Base-by-base conservation (phyloP, 75 land plant species). In the Isoetes taiwanensis region DNA sequence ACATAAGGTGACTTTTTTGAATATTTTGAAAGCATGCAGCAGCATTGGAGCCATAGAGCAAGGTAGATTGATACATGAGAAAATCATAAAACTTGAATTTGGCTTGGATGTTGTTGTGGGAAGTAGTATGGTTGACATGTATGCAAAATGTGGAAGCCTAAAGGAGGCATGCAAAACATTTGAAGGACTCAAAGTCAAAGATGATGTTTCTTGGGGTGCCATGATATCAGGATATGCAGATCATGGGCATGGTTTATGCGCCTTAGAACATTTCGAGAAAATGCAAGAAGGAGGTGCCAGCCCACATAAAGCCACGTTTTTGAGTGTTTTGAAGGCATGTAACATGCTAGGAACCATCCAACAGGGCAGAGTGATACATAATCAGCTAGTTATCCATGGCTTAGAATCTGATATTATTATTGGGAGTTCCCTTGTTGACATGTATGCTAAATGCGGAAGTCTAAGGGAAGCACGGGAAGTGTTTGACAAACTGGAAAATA, bases 361-460 rank as follows among this genome's bases (percentile, higher is more conserved):
- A 14, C 58, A 56, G 2, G 58, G 58, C n/a, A 56, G 20, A 29
- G n/a, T 28, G 14, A 37, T 56, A 28, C 42, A 56, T 28, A 26
- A 28, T 14, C 41, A 29, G 10, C n/a, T 56, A 30, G 32, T 56
- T 11, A 56, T 17, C 29, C 12, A 40, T 56, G 63, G 63, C 17
- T 1, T 61, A 17, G 64, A 57, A 1, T 19, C 64, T n/a, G 64
- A 61, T 19, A 16, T 56, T 2, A 28, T 24, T 29, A 30, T 61
- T 30, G 62, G 16, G 32, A 61, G 24, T 56, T 29, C 68, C 33
- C 23, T 66, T 23, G 37, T 66, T 34, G 34, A 31, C 27, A 66
- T 66, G 68, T 66, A 78, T 75, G 64, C 74, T n/a, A 82, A 78
- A 48, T 84, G 89, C 59, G 78, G 81, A 43, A 57, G 68, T 26